Evolutionary conservation across 176 grass and related monocot species (phyloP).

Genomic region (Musa itinerans): DNA sequence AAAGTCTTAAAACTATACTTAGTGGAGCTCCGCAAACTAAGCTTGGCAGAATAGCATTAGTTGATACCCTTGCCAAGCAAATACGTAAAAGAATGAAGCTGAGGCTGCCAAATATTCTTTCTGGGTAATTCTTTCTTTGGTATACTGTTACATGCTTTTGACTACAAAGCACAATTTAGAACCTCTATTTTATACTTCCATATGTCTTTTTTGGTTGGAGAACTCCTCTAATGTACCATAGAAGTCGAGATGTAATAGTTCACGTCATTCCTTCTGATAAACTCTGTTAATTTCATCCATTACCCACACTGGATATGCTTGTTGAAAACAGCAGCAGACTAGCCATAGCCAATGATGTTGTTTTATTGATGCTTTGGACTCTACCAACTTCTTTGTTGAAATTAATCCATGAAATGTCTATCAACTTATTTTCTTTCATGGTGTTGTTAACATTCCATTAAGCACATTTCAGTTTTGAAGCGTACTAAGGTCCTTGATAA

Average conservation of each 20-base stretch:
- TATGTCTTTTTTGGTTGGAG: not conserved
- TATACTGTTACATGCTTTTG: not conserved
- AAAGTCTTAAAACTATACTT: slow-evolving; percentile 64
- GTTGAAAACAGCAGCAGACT: not conserved
- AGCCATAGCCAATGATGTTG: not conserved
- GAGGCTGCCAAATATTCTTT: slow-evolving; percentile 60
- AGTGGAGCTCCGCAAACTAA: slow-evolving; percentile 46
- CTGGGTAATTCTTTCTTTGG: slow-evolving; percentile 42
- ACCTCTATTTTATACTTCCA: not conserved
- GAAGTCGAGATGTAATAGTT: not conserved
- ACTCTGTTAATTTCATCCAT: not conserved
- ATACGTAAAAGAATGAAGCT: slow-evolving; percentile 49
- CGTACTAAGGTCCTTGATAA: no score
- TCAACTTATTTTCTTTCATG: no score
- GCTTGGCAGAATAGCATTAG: slow-evolving; percentile 58
- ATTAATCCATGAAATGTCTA: no score
- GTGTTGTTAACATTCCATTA: no score
- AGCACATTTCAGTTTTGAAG: no score
- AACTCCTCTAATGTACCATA: not conserved
- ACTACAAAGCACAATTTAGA: not conserved
- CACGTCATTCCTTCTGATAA: not conserved
- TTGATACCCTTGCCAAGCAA: slow-evolving; percentile 68
- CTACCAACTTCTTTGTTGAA: not conserved
- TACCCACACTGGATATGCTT: not conserved
- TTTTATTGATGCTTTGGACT: not conserved